Conservation (phyloP, 2,329 filamentous ascomycete species). For the Berkeleyomyces basicola region DNA sequence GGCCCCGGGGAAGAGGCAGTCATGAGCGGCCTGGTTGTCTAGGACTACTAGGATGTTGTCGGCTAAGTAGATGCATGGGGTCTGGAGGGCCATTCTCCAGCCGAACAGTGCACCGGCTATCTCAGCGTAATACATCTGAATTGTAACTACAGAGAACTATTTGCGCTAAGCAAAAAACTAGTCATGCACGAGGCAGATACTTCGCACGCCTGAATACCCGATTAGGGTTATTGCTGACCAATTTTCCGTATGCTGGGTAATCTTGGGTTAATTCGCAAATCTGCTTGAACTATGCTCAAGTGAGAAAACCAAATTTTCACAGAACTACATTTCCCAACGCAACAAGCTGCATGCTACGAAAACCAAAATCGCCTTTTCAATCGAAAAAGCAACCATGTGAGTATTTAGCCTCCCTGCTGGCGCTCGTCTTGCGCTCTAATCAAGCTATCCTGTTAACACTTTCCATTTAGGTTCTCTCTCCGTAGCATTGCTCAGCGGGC, state of each 20-base stretch:
- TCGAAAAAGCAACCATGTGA: not conserved
- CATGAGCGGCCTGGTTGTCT: no score
- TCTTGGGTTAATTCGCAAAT: conserved; percentile 4
- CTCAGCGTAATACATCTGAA: no score
- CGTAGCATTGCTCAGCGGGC: conserved; percentile 11
- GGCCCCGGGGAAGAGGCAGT: no score
- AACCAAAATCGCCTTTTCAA: not conserved
- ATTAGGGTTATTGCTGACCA: not conserved
- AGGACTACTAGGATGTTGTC: no score
- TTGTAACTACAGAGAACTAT: no score
- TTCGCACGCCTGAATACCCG: not conserved
- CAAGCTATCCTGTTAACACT: not conserved
- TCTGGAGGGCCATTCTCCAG: no score
- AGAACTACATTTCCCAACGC: not conserved
- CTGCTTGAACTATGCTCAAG: not conserved
- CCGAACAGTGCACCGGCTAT: no score
- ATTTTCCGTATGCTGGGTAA: not conserved
- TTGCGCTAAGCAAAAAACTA: no score
- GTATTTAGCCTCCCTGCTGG: not conserved
- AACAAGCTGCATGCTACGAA: not conserved
- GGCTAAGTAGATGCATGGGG: no score
- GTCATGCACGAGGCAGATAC: not conserved
- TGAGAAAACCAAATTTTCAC: not conserved
- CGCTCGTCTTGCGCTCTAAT: not conserved
- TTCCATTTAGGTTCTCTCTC: conserved; percentile 7